A percentile compares a stretch with the other conserved stretches of the same genome.
Conservation (phyloP, 78 protist genomes). For the Tieghemostelium lacteum region DNA sequence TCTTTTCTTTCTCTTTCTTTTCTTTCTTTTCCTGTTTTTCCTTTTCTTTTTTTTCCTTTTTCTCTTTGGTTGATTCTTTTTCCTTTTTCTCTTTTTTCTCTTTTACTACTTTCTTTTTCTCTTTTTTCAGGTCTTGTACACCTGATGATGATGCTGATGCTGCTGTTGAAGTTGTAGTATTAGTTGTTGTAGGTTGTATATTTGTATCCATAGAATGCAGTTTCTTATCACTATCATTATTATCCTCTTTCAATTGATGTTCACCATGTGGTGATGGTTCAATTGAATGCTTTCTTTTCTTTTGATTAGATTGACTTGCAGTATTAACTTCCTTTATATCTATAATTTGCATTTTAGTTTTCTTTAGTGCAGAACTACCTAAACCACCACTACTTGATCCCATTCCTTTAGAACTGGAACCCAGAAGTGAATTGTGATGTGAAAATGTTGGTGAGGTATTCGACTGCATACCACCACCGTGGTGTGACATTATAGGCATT, state of each 20-base stretch:
- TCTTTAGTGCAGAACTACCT: conserved; percentile 41
- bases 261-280: neutral
- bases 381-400: neutral
- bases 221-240: too few species aligned
- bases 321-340: conserved; percentile 24
- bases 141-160: conserved; percentile 8
- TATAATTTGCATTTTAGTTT: conserved; percentile 40
- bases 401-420: neutral
- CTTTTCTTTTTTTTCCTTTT: conserved; percentile 34
- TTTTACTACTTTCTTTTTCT: conserved; percentile 15
- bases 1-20: conserved; percentile 64
- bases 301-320: neutral
- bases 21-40: conserved; percentile 46
- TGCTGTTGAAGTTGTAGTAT: conserved; percentile 8
- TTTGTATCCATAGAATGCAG: neutral
- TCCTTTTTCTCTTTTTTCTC: conserved; percentile 33
- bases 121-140: conserved; percentile 9
- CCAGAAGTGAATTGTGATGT: neutral
- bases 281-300: conserved; percentile 43
- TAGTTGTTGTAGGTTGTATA: conserved; percentile 1
- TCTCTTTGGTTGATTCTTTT: conserved; percentile 14
- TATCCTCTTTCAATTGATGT: neutral
- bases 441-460: neutral
- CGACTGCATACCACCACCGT: neutral
- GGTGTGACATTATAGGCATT: neutral